Evolutionary conservation across 2,329 filamentous ascomycete genomes (phyloP).

Genomic region (Sclerotinia minor): DNA sequence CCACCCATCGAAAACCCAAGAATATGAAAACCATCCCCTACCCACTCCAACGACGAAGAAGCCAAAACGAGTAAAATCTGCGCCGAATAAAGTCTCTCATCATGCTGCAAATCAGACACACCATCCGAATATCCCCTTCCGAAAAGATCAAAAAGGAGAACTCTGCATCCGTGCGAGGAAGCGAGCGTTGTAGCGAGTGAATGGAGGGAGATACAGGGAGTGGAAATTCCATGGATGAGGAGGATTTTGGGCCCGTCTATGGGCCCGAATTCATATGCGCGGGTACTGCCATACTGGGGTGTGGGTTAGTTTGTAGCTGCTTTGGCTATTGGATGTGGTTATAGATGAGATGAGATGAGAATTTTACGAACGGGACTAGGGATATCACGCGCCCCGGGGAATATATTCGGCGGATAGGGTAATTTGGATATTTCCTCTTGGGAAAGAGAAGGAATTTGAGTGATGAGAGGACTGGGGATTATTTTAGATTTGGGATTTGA

Average conservation of each 20-base stretch:
- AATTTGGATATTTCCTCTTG: slow-evolving; percentile 44
- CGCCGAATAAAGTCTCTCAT: slow-evolving; percentile 62
- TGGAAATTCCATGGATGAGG: slow-evolving; percentile 79
- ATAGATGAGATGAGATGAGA: too few relatives aligned
- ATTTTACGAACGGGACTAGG: slow-evolving; percentile 49
- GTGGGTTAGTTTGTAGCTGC: neutral
- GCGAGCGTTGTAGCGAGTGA: slow-evolving; percentile 66
- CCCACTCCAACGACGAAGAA: slow-evolving; percentile 62
- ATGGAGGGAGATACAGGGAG: slow-evolving; percentile 69
- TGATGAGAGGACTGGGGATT: slow-evolving; percentile 34
- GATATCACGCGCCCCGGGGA: slow-evolving; percentile 70
- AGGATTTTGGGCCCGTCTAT: slow-evolving; percentile 69
- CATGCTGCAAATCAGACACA: slow-evolving; percentile 54
- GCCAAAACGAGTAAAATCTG: slow-evolving; percentile 65
- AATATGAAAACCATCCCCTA: slow-evolving; percentile 59
- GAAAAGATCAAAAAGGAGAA: slow-evolving; percentile 78
- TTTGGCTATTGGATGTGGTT: too few relatives aligned
- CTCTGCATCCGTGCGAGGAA: slow-evolving; percentile 61
- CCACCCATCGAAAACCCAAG: slow-evolving; percentile 82
- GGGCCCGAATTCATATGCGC: slow-evolving; percentile 81
- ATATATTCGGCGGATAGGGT: slow-evolving; percentile 68
- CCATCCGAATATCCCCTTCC: slow-evolving; percentile 77
- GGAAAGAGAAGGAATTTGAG: slow-evolving; percentile 32
- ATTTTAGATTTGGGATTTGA: neutral
- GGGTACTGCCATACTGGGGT: slow-evolving; percentile 61